These are phyloP conservation scores for Coniochaeta pulveracea DNA, from an alignment of 2,329 filamentous ascomycete species.

Conservation along the genomic window DNA sequence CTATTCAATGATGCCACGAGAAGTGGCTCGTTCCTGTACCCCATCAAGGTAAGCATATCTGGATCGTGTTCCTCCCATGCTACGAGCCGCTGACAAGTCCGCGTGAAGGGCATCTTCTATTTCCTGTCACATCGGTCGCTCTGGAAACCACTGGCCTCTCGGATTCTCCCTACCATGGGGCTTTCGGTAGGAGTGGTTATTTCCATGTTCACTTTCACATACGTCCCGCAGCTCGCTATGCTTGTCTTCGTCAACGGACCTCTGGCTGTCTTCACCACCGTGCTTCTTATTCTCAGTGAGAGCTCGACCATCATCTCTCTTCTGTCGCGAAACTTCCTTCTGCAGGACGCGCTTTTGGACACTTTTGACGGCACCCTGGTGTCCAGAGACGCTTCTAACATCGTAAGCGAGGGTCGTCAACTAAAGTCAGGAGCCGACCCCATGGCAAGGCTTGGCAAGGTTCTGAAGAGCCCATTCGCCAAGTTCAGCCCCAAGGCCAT, in stretches of 20 bases:
- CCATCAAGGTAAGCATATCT: conserved; percentile 55
- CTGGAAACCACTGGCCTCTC: conserved; percentile 47
- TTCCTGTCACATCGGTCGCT: conserved; percentile 42
- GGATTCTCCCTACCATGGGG: conserved; percentile 48
- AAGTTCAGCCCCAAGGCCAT: conserved; percentile 50
- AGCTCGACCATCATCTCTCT: conserved; percentile 46
- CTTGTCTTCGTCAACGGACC: conserved; percentile 79
- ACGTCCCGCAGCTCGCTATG: conserved; percentile 72
- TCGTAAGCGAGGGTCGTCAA: conserved; percentile 67
- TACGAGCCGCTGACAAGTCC: no score
- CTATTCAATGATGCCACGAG: conserved; percentile 58
- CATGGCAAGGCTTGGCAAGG: conserved; percentile 43
- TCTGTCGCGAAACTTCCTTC: conserved; percentile 57
- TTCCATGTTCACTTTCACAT: conserved; percentile 81
- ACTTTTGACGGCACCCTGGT: conserved; percentile 72
- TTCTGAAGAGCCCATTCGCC: conserved; percentile 45
- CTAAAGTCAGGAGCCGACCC: conserved; percentile 51
- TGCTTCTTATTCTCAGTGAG: conserved; percentile 55
- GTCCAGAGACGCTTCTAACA: conserved; percentile 33
- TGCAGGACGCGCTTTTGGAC: conserved; percentile 74
- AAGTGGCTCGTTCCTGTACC: conserved; percentile 77
- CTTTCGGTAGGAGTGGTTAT: conserved; percentile 63
- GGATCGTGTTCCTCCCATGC: neutral
- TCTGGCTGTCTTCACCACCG: conserved; percentile 61
- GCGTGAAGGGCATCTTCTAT: conserved; percentile 43